phyloP scores from a whole-genome alignment of 2,329 filamentous ascomycete species.

The Blumeriella jaapii region DNA sequence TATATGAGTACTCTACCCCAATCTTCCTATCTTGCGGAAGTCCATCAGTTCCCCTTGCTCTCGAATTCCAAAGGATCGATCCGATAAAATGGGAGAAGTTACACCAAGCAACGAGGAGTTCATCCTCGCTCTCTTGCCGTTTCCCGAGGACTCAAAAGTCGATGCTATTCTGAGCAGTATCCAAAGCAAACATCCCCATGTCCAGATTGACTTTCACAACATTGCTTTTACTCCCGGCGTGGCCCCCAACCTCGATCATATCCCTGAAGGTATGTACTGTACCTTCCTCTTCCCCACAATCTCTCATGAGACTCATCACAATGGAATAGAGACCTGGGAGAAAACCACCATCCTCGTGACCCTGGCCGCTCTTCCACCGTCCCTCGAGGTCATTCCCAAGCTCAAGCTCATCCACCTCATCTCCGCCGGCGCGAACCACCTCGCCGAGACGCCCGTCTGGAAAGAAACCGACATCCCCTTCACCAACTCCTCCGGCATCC shows the following conservation, averaged over 20 bases:
- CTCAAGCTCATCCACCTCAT: constrained; percentile 29
- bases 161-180: constrained; percentile 29
- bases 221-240: constrained; percentile 19
- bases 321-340: constrained; percentile 16
- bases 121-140: constrained; percentile 34
- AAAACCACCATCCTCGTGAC: constrained; percentile 28
- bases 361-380: constrained; percentile 20
- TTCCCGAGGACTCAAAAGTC: constrained; percentile 28
- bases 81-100: constrained; percentile 34
- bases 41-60: too few relatives aligned
- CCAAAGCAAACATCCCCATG: constrained; percentile 32
- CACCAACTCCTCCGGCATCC: constrained; percentile 28
- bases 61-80: too few relatives aligned
- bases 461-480: constrained; percentile 27
- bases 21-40: too few relatives aligned
- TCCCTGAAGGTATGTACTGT: constrained; percentile 15
- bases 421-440: constrained; percentile 27
- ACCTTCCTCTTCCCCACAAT: not conserved
- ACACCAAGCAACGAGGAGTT: constrained; percentile 27
- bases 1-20: too few relatives aligned
- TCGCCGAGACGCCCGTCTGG: constrained; percentile 23
- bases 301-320: not conserved
- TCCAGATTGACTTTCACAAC: constrained; percentile 33
- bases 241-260: constrained; percentile 1
- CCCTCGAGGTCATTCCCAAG: constrained; percentile 20